Percentiles rank a stretch among this genome's conserved stretches.
These are phyloP conservation scores for Aspergillus udagawae DNA, from an alignment of 2,329 filamentous ascomycete species.

Conservation along the genomic window DNA sequence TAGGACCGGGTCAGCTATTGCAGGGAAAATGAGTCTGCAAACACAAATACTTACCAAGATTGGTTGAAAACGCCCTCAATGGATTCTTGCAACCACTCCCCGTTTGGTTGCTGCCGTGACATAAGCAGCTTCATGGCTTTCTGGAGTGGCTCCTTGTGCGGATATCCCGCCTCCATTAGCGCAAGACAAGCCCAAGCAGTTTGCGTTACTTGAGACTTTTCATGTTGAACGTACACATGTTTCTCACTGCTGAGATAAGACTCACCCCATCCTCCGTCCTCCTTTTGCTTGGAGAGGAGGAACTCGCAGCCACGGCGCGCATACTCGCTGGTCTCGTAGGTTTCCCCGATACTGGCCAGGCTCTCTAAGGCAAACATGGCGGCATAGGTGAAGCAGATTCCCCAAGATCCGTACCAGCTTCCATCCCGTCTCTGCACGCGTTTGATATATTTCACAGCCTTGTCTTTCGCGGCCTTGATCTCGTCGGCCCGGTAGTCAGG, in stretches of 20 bases:
- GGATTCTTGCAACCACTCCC: constrained; percentile 91
- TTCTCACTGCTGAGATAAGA: constrained; percentile 83
- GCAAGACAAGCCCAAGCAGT: constrained; percentile 87
- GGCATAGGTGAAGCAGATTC: constrained; percentile 96
- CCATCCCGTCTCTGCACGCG: constrained; percentile 72
- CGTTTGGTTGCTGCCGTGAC: constrained; percentile 77
- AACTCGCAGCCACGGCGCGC: constrained; percentile 79
- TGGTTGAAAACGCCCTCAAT: constrained; percentile 99
- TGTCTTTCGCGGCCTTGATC: constrained; percentile 66
- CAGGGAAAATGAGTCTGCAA: background rate
- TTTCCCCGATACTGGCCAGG: constrained; percentile 75
- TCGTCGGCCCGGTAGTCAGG: constrained; percentile 74
- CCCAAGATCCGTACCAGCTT: constrained; percentile 98
- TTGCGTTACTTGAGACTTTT: constrained; percentile 83
- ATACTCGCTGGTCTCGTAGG: constrained; percentile 66
- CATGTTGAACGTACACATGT: constrained; percentile 70
- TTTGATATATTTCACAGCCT: constrained; percentile 80
- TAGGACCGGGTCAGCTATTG: constrained; percentile 31
- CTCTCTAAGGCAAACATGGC: constrained; percentile 94
- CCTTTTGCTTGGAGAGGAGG: constrained; percentile 75
- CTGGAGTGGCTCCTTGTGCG: constrained; percentile 66
- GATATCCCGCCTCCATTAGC: constrained; percentile 77
- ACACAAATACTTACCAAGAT: constrained; percentile 63
- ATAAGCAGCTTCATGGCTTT: constrained; percentile 78
- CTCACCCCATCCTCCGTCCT: constrained; percentile 95